phyloP scores from a whole-genome alignment of 768 basidiomycete genomes.

The Trametes cubensis region DNA sequence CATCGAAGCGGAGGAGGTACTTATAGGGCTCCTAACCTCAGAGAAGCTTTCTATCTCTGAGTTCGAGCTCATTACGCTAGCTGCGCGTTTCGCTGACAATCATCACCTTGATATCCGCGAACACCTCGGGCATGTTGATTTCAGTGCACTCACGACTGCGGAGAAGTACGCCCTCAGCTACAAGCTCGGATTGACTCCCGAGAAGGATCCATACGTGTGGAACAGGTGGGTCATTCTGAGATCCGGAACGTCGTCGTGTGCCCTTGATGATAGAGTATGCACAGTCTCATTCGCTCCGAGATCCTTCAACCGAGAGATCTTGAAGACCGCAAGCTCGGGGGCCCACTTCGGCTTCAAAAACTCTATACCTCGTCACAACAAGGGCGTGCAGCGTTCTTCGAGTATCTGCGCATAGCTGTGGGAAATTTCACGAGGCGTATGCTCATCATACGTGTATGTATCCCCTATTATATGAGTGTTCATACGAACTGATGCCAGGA shows the following conservation, averaged over 20 bases:
- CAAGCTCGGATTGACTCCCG: slow-evolving; percentile 42
- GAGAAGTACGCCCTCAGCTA: slow-evolving; percentile 57
- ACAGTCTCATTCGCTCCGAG: slow-evolving; percentile 59
- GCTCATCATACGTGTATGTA: slow-evolving; percentile 55
- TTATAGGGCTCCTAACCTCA: slow-evolving; percentile 51
- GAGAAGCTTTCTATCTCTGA: slow-evolving; percentile 60
- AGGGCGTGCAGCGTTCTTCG: slow-evolving; percentile 60
- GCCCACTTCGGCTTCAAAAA: slow-evolving; percentile 59
- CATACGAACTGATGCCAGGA: not conserved
- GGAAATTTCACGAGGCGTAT: slow-evolving; percentile 62
- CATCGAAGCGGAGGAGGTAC: slow-evolving; percentile 45
- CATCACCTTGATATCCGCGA: slow-evolving; percentile 46
- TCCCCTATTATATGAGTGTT: not conserved
- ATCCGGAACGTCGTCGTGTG: not conserved
- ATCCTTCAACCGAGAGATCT: slow-evolving; percentile 56
- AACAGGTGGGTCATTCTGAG: slow-evolving; percentile 39
- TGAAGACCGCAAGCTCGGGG: slow-evolving; percentile 50
- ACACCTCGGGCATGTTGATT: slow-evolving; percentile 55
- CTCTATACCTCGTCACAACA: slow-evolving; percentile 59
- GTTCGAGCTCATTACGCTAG: slow-evolving; percentile 60
- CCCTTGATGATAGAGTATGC: not conserved
- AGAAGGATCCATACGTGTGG: slow-evolving; percentile 56
- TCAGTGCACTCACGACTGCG: slow-evolving; percentile 53
- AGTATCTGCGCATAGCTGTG: slow-evolving; percentile 57
- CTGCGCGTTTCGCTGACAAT: slow-evolving; percentile 48